Evolutionary conservation across 2,329 filamentous ascomycete genomes (phyloP).

Genomic region (Pseudopithomyces maydicus): DNA sequence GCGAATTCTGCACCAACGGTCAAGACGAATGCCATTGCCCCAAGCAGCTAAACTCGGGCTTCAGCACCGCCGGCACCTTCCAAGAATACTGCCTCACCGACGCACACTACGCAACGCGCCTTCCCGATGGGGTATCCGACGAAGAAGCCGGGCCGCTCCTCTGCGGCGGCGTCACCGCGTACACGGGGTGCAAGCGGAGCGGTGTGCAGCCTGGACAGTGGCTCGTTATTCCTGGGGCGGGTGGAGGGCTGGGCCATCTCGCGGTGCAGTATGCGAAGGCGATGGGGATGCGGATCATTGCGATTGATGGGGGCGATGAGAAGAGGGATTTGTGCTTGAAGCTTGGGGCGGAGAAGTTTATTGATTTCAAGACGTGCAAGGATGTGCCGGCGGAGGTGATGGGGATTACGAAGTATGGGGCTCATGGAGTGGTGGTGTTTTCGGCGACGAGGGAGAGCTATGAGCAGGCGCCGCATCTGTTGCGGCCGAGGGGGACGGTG

Average conservation of each 20-base stretch:
- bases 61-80: conserved; percentile 49
- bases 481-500: conserved; percentile 33
- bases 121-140: conserved; percentile 51
- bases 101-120: conserved; percentile 51
- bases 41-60: conserved; percentile 70
- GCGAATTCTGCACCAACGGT: conserved; percentile 76
- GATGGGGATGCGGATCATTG: conserved; percentile 63
- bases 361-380: conserved; percentile 63
- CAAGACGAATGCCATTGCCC: conserved; percentile 53
- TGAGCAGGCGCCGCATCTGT: conserved; percentile 33
- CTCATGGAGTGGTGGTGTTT: conserved; percentile 82
- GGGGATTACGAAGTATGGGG: conserved; percentile 62
- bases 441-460: conserved; percentile 56
- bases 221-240: conserved; percentile 46
- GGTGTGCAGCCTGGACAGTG: conserved; percentile 46
- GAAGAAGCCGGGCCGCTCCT: conserved; percentile 54
- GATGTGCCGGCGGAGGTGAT: conserved; percentile 62
- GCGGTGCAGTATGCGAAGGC: conserved; percentile 50
- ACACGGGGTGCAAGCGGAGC: conserved; percentile 50
- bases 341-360: conserved; percentile 61
- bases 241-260: conserved; percentile 39
- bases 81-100: conserved; percentile 50
- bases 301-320: conserved; percentile 57
- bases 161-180: conserved; percentile 56
- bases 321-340: conserved; percentile 53